A percentile compares a stretch with the other conserved stretches of the same genome.
phyloP scores from a whole-genome alignment of 2,329 filamentous ascomycete genomes.

The Fusarium concolor region DNA sequence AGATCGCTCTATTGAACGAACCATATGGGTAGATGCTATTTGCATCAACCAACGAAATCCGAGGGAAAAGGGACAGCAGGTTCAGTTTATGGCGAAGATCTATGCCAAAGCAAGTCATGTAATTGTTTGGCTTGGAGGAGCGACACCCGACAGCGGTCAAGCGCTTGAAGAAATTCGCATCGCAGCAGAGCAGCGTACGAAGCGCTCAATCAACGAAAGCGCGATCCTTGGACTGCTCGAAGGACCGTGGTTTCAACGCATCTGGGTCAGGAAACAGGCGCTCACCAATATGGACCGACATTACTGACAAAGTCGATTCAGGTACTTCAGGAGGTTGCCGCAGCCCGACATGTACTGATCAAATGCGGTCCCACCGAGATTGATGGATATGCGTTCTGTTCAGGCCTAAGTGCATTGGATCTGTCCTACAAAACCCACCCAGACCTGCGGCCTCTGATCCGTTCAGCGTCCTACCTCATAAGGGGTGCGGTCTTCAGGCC shows the following conservation, averaged over 20 bases:
- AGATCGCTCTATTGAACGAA: neutral
- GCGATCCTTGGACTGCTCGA: neutral
- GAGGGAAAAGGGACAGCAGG: neutral
- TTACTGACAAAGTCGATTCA: neutral
- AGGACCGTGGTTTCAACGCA: neutral
- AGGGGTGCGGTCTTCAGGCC: neutral
- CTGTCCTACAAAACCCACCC: rapidly evolving
- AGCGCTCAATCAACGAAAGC: no score
- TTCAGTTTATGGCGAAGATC: neutral
- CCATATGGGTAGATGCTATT: neutral
- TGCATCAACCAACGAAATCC: neutral
- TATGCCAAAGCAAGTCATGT: neutral
- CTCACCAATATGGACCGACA: no score
- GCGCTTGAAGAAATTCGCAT: neutral
- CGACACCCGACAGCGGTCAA: neutral
- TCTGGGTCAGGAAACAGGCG: neutral
- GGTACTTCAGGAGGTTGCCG: slow-evolving; percentile 6
- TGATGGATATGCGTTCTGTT: neutral
- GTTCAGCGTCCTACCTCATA: neutral
- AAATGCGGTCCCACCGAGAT: neutral
- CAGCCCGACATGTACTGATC: neutral
- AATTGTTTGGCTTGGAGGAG: neutral
- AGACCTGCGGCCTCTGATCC: neutral
- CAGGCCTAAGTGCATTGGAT: neutral
- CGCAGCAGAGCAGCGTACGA: neutral